Percentiles rank a stretch among this genome's conserved stretches.
These are phyloP conservation scores for Myxozyma lipomycoides DNA, from an alignment of 805 yeast species.

Conservation along the genomic window DNA sequence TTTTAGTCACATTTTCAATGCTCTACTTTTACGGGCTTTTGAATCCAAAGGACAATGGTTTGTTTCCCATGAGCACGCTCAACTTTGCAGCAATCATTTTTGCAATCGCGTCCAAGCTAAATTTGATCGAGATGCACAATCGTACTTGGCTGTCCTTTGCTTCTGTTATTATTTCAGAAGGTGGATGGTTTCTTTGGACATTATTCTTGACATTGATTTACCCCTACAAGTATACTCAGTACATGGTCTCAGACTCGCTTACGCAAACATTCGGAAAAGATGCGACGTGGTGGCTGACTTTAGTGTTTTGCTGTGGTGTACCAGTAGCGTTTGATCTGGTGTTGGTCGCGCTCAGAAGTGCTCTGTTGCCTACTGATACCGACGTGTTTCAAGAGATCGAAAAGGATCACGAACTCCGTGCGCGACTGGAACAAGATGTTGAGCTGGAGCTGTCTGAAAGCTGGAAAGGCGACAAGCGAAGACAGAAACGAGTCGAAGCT, in stretches of 20 bases:
- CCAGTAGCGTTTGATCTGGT: conserved; percentile 66
- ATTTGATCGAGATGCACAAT: conserved; percentile 70
- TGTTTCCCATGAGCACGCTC: conserved; percentile 78
- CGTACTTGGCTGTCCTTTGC: conserved; percentile 65
- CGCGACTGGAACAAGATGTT: conserved; percentile 67
- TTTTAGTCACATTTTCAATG: conserved; percentile 63
- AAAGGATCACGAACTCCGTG: conserved; percentile 60
- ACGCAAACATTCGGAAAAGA: conserved; percentile 72
- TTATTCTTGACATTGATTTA: conserved; percentile 69
- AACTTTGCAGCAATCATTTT: conserved; percentile 68
- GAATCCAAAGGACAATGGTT: conserved; percentile 64
- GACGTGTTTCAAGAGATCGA: conserved; percentile 78
- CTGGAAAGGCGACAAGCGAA: conserved; percentile 52
- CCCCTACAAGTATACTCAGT: conserved; percentile 45
- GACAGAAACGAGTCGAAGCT: conserved; percentile 15
- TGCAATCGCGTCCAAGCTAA: conserved; percentile 72
- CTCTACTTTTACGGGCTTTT: conserved; percentile 65
- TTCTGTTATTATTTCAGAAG: conserved; percentile 63
- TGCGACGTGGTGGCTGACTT: conserved; percentile 79
- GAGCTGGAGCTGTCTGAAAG: conserved; percentile 70
- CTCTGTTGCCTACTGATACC: conserved; percentile 65
- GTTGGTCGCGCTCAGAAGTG: conserved; percentile 52
- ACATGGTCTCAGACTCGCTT: conserved; percentile 68
- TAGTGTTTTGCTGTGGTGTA: conserved; percentile 53
- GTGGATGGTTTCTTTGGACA: conserved; percentile 87